A percentile compares a stretch with the other conserved stretches of the same genome.
Evolutionary conservation across 2,329 filamentous ascomycete species (phyloP).

Genomic region (Colletotrichum siamense): DNA sequence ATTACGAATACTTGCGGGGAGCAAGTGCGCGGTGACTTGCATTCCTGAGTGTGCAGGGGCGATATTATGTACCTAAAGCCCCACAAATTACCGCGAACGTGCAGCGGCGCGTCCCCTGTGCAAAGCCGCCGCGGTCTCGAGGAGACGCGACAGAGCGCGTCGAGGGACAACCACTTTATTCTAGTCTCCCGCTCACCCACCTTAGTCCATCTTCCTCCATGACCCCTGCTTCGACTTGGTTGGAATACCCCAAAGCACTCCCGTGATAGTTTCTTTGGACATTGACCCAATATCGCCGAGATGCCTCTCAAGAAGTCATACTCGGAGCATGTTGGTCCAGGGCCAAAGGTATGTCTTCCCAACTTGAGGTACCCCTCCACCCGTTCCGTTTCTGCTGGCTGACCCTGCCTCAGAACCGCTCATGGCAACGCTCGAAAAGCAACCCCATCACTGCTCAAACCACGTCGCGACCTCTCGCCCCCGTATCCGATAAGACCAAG

Average conservation of each 20-base stretch:
- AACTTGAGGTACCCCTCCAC: background rate
- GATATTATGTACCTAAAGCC: background rate
- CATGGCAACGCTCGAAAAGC: constrained; percentile 61
- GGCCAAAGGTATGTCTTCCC: constrained; percentile 34
- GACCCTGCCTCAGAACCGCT: constrained; percentile 36
- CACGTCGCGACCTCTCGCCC: constrained; percentile 45
- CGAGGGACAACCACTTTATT: constrained; percentile 18
- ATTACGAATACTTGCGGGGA: background rate
- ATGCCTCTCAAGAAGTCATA: constrained; percentile 47
- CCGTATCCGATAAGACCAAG: constrained; percentile 64
- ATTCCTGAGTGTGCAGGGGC: background rate
- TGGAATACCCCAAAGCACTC: constrained; percentile 2
- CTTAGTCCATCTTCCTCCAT: background rate
- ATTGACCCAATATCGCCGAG: constrained; percentile 26
- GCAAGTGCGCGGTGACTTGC: background rate
- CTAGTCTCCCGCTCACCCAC: background rate
- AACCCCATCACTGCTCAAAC: constrained; percentile 46
- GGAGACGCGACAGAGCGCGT: constrained; percentile 3
- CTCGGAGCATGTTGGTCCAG: constrained; percentile 34
- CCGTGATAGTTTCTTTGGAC: constrained; percentile 32
- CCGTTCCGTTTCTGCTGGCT: constrained; percentile 10
- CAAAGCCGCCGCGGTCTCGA: background rate
- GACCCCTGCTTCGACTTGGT: constrained; percentile 6
- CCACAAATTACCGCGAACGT: background rate
- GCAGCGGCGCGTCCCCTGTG: constrained; percentile 6